Percentiles rank a stretch among this genome's conserved stretches.
These are phyloP conservation scores for Dalechampia spathulata DNA, from an alignment of 441 rosid species.

Conservation along the genomic window DNA sequence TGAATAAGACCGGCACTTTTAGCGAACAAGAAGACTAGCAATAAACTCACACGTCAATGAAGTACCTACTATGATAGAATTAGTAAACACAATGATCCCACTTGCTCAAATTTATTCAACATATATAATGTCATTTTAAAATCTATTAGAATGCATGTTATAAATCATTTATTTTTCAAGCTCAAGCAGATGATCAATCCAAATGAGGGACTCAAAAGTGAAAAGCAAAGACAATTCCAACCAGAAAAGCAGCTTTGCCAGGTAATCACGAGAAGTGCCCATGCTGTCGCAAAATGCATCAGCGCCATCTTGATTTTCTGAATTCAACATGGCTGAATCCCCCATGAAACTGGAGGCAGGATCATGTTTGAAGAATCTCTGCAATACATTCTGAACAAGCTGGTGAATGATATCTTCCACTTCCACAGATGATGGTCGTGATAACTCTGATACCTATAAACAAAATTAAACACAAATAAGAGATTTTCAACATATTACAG, in stretches of 20 bases:
- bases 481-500: not conserved
- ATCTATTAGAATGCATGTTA: not conserved
- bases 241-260: slow-evolving; percentile 88
- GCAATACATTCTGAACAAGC: slow-evolving; percentile 56
- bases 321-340: slow-evolving; percentile 22
- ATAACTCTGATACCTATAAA: slow-evolving; percentile 61
- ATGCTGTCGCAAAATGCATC: slow-evolving; percentile 36
- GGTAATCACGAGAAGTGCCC: slow-evolving; percentile 67
- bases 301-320: slow-evolving; percentile 23
- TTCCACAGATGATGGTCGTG: slow-evolving; percentile 66
- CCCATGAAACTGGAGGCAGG: slow-evolving; percentile 22
- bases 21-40: not conserved
- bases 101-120: not conserved
- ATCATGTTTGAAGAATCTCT: slow-evolving; percentile 37
- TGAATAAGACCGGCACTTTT: not conserved
- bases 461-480: not conserved
- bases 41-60: not conserved
- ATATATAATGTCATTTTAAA: not conserved
- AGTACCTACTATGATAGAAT: not conserved
- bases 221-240: slow-evolving; percentile 17
- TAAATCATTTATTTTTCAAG: not conserved
- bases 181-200: not conserved
- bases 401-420: slow-evolving; percentile 77
- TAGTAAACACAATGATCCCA: too few species aligned
- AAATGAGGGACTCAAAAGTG: not conserved